These are phyloP conservation scores for Orbilia javanica DNA, from an alignment of 2,329 filamentous ascomycete species.

Conservation along the genomic window DNA sequence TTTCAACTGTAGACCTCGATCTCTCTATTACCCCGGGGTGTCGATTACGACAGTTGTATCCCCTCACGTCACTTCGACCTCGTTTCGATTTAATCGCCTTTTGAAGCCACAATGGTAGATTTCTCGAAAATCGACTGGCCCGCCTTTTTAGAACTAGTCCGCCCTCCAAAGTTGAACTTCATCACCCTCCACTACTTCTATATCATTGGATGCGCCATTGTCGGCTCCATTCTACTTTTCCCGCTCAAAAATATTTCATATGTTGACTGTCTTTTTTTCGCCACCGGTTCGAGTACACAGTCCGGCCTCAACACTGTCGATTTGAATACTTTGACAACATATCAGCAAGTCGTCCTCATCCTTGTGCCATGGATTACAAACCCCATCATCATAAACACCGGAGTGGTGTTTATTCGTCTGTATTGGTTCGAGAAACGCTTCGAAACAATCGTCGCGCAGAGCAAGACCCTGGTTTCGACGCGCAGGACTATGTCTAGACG, in stretches of 20 bases:
- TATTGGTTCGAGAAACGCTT: conserved; percentile 99
- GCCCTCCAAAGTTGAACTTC: conserved; percentile 75
- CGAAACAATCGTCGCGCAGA: conserved; percentile 72
- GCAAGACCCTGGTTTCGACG: conserved; percentile 34
- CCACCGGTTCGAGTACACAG: conserved; percentile 87
- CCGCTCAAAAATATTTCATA: conserved; percentile 76
- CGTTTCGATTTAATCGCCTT: neutral
- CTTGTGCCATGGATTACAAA: conserved; percentile 80
- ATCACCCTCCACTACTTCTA: conserved; percentile 81
- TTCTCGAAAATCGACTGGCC: conserved; percentile 41
- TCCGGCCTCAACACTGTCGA: conserved; percentile 85
- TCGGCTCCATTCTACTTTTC: conserved; percentile 83
- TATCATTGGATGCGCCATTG: conserved; percentile 78
- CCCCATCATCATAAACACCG: conserved; percentile 85
- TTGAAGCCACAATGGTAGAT: conserved; percentile 35
- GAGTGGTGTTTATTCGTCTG: conserved; percentile 89
- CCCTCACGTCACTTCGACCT: neutral
- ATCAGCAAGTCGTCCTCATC: conserved; percentile 80
- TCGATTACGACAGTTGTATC: neutral
- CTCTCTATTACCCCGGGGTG: neutral
- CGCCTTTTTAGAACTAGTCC: conserved; percentile 9
- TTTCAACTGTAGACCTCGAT: too few species aligned
- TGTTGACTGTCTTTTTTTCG: conserved; percentile 89
- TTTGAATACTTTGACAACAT: conserved; percentile 76
- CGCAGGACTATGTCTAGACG: conserved; percentile 44